A percentile compares a stretch with the other conserved stretches of the same genome.
phyloP scores from a whole-genome alignment of 176 grass and related monocot species.

The barley (Hordeum vulgare) region MorexV3_pseudomolecules_assembly NC_058520.1:570732646-570733145 shows the following conservation, averaged over 20 bases:
- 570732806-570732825: conserved; percentile 78
- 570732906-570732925: background rate
- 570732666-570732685: too few species aligned
- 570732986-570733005: background rate
- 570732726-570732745: background rate
- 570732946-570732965: background rate
- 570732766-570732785: conserved; percentile 91
- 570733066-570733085: background rate
- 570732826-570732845: conserved; percentile 85
- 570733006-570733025: background rate
- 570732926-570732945: background rate
- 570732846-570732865: conserved; percentile 99
- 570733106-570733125: background rate
- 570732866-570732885: conserved; percentile 92
- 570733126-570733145: background rate
- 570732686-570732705: too few species aligned
- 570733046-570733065: background rate
- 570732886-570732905: conserved; percentile 76
- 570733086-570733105: background rate
- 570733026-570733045: background rate
- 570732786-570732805: conserved; percentile 73
- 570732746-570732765: conserved; percentile 90
- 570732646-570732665: too few species aligned
- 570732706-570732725: too few species aligned
- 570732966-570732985: background rate